A percentile compares a stretch with the other conserved stretches of the same genome.
Evolutionary conservation across 495 filamentous ascomycete species (phyloP).

Genomic region (Rhypophila decipiens): DNA sequence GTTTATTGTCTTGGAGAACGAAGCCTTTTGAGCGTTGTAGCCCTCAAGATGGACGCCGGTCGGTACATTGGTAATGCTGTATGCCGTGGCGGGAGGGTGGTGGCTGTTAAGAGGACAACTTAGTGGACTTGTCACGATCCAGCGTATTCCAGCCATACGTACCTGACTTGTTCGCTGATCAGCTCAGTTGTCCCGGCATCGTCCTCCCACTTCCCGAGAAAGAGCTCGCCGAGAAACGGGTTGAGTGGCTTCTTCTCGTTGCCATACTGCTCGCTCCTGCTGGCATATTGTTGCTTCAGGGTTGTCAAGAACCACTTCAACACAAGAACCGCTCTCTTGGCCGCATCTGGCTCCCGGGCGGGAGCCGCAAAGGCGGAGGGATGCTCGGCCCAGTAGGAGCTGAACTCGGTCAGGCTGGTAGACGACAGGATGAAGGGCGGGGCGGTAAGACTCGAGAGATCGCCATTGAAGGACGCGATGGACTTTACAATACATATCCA

Average conservation of each 20-base stretch:
- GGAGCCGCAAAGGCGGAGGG: conserved; percentile 83
- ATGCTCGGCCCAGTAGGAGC: conserved; percentile 95
- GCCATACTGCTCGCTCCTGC: conserved; percentile 80
- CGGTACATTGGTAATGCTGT: conserved; percentile 79
- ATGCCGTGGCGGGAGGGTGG: conserved; percentile 95
- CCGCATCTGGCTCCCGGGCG: conserved; percentile 69
- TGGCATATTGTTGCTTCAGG: conserved; percentile 89
- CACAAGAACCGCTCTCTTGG: conserved; percentile 79
- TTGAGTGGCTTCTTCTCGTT: conserved; percentile 98
- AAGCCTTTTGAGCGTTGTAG: conserved; percentile 97
- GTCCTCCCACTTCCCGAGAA: conserved; percentile 81
- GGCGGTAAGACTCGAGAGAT: conserved; percentile 87
- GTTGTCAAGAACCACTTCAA: conserved; percentile 97
- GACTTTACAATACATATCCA: no score
- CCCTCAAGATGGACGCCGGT: conserved; percentile 84
- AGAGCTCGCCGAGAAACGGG: conserved; percentile 85
- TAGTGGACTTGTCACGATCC: no score
- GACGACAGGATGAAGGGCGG: conserved; percentile 93
- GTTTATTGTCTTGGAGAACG: conserved; percentile 85
- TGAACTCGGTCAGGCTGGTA: conserved; percentile 89
- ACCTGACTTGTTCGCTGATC: conserved; percentile 62
- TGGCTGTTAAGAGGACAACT: no score
- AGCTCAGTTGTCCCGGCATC: conserved; percentile 63
- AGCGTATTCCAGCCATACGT: no score
- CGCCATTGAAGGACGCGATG: conserved; percentile 93